phyloP scores from a whole-genome alignment of 2,329 filamentous ascomycete species.

The Tolypocladium ovalisporum region DNA sequence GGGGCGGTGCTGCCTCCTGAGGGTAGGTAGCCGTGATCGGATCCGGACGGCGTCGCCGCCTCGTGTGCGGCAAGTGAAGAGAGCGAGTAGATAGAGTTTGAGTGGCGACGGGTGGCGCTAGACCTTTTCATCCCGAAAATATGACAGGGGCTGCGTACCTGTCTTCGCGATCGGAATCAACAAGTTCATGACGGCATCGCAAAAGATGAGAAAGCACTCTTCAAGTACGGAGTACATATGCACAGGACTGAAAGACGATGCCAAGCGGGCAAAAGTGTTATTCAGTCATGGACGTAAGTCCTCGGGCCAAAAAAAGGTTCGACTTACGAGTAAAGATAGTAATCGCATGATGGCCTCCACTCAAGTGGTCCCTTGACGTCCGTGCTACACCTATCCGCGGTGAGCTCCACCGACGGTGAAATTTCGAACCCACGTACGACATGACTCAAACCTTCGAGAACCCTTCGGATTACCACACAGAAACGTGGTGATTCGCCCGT shows the following conservation, averaged over 20 bases:
- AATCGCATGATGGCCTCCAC: neutral
- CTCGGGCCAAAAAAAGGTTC: neutral
- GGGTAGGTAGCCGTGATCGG: neutral
- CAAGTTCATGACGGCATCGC: too few relatives aligned
- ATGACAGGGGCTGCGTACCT: too few relatives aligned
- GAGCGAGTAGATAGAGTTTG: neutral
- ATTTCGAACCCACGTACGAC: neutral
- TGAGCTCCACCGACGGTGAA: neutral
- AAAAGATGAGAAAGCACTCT: too few relatives aligned
- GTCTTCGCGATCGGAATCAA: too few relatives aligned
- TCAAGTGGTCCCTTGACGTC: neutral
- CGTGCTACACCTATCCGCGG: neutral
- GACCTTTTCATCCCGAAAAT: neutral
- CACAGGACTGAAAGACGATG: too few relatives aligned
- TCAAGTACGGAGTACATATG: too few relatives aligned
- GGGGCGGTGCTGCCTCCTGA: too few relatives aligned
- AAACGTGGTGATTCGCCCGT: neutral
- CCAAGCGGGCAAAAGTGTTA: neutral
- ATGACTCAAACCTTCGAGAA: neutral
- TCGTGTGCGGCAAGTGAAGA: neutral
- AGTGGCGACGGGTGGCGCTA: neutral
- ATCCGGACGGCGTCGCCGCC: neutral
- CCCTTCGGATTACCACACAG: neutral
- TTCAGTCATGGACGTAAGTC: neutral
- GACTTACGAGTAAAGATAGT: neutral